Base-by-base conservation (phyloP, 352 stramenopile genomes). In the Globisporangium cederbergense region DNA sequence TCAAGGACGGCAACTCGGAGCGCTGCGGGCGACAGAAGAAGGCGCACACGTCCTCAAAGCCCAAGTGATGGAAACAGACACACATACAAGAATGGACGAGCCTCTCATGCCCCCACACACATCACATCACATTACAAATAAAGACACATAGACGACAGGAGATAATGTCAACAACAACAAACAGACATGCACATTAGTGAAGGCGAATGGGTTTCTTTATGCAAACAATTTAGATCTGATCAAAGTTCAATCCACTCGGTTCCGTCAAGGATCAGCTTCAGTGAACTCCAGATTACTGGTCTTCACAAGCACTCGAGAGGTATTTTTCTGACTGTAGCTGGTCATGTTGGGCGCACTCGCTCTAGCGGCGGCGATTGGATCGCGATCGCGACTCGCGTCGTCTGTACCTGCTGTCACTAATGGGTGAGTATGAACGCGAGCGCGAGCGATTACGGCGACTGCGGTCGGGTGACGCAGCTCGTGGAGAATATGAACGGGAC, bases 1-100 rank as follows among this genome's bases (percentile, higher is more conserved):
- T 95, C 2, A 75, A 81, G 56, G 85, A 95, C 66, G 81, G 81
- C 9, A 71, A 53, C 22, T 90, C 76, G 20, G 86, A 95, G 67
- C 81, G 86, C 49, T 91, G 78, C 30, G 86, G 86, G 10, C 79
- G 83, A 61, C 84, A 95, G 68, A 90, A 90, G 75, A 82, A 86
- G 66, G 84, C 78, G 22, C 79, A 77, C 45, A 90, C 79, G 32
- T 81, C 81, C 22, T 90, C 79, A 60, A 90, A 90, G 69, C 77
- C 72, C 51, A 42, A 60, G 28, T 66, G 30, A 56, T 3, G 13
- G 2, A 20, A 3, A 40, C 13, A 30, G 22, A 25, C 11, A 56
- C 0, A 22, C 4, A 11, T 11, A 5, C 16, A 22, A 22, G 14
- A n/a, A 22, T 18, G 13, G 3, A 34, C 13, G 28, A 22, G 18